A percentile compares a stretch with the other conserved stretches of the same genome.
Evolutionary conservation across 1,284 basidiomycete species (phyloP).

Genomic region (Apiotrichum siamense): DNA sequence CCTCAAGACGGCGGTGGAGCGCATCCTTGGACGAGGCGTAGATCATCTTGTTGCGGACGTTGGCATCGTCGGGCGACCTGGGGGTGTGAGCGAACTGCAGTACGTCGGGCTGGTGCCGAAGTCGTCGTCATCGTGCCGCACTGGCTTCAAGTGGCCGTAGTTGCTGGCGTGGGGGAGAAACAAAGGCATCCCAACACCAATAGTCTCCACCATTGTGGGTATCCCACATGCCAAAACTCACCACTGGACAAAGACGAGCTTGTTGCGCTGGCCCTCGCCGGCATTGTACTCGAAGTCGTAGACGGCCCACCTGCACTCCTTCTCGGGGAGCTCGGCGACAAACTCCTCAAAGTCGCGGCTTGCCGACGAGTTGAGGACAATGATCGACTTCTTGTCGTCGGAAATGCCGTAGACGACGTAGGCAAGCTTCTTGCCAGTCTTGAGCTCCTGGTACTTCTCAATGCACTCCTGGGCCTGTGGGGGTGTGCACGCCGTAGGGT

Average conservation of each 20-base stretch:
- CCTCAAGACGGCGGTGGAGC: slow-evolving; percentile 60
- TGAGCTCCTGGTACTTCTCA: slow-evolving; percentile 64
- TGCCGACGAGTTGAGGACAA: slow-evolving; percentile 60
- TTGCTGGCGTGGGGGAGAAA: no score
- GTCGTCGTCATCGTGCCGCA: no score
- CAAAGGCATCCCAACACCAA: no score
- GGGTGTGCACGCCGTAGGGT: no score
- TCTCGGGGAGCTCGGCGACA: slow-evolving; percentile 64
- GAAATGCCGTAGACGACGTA: slow-evolving; percentile 81
- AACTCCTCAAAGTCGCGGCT: slow-evolving; percentile 69
- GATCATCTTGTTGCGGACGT: slow-evolving; percentile 91
- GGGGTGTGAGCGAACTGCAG: background rate
- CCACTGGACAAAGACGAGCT: slow-evolving; percentile 82
- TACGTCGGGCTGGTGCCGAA: no score
- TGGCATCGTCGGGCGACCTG: slow-evolving; percentile 84
- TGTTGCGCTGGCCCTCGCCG: slow-evolving; percentile 76
- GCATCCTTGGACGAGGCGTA: slow-evolving; percentile 88
- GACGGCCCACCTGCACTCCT: slow-evolving; percentile 79
- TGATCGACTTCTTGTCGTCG: slow-evolving; percentile 63
- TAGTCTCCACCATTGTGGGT: no score
- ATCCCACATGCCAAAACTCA: slow-evolving; percentile 49
- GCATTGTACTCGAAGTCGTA: slow-evolving; percentile 87
- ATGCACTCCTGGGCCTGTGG: slow-evolving; percentile 55
- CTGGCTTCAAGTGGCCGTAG: no score
- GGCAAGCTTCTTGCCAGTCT: slow-evolving; percentile 74